Percentiles rank a stretch among this genome's conserved stretches.
Evolutionary conservation across 2,329 filamentous ascomycete species (phyloP).

Genomic region (Botrytis elliptica): DNA sequence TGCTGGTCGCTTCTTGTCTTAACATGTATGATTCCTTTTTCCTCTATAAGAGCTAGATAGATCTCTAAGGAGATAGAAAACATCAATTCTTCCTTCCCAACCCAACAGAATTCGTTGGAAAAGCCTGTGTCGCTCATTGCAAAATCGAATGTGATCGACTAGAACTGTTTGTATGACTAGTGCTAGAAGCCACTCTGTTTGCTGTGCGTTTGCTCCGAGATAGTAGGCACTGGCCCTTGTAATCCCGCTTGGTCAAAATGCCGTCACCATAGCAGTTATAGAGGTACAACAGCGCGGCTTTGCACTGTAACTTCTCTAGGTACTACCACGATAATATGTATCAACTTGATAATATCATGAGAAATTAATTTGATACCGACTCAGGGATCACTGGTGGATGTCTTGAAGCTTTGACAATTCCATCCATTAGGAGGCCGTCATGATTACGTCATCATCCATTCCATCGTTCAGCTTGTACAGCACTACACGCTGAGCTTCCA

Average conservation of each 20-base stretch:
- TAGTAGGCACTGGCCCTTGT: not conserved
- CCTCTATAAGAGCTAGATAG: not conserved
- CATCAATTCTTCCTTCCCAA: not conserved
- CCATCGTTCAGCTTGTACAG: not conserved
- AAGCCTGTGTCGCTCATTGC: fast-evolving
- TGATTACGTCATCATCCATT: constrained; percentile 6
- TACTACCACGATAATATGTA: not conserved
- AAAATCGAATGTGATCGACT: not conserved
- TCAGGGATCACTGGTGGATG: not conserved
- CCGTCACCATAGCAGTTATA: not conserved
- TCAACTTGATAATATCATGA: not conserved
- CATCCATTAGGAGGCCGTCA: not conserved
- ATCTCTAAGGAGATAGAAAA: not conserved
- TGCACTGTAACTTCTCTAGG: not conserved
- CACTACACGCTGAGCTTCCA: not conserved
- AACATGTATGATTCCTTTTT: not conserved
- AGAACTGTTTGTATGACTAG: not conserved
- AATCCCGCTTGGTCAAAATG: not conserved
- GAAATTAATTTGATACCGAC: not conserved
- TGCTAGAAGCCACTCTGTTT: not conserved
- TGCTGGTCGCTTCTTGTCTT: not conserved
- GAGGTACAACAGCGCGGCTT: not conserved
- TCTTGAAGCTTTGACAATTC: not conserved
- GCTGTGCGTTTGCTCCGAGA: not conserved
- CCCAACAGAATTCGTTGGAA: not conserved